Percentiles rank a stretch among this genome's conserved stretches.
Conservation (phyloP, 257 asterid genomes). For the Cynanchum wilfordii region DNA sequence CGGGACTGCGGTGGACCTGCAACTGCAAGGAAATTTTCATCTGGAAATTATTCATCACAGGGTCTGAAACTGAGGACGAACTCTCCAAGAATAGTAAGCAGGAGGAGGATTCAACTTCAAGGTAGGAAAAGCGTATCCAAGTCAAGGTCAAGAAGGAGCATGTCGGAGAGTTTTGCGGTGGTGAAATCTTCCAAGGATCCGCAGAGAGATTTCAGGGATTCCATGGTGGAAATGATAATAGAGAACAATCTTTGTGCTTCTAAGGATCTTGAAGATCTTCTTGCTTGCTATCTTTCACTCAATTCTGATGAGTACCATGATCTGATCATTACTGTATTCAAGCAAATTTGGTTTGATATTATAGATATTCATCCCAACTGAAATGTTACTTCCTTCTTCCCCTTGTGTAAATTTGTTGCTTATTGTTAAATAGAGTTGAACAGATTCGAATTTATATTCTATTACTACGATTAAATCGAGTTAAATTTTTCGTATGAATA, state of each 20-base stretch:
- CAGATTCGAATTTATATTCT: too few relatives aligned
- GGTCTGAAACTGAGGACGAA: slow-evolving; percentile 50
- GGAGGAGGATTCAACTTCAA: slow-evolving; percentile 32
- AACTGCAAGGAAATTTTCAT: slow-evolving; percentile 20
- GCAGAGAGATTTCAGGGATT: slow-evolving; percentile 49
- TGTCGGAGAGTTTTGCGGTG: slow-evolving; percentile 51
- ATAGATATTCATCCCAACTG: slow-evolving; percentile 28
- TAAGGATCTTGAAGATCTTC: slow-evolving; percentile 56
- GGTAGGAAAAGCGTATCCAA: slow-evolving; percentile 33
- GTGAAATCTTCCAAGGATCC: slow-evolving; percentile 62
- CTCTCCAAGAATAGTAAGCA: slow-evolving; percentile 41
- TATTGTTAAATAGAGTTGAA: too few relatives aligned
- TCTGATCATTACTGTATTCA: slow-evolving; percentile 54
- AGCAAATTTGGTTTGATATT: slow-evolving; percentile 62
- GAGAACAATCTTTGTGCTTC: slow-evolving; percentile 50
- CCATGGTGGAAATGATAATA: slow-evolving; percentile 75
- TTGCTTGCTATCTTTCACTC: slow-evolving; percentile 55
- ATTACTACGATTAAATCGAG: too few relatives aligned
- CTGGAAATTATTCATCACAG: slow-evolving; percentile 23
- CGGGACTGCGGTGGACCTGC: slow-evolving; percentile 6
- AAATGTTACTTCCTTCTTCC: not conserved
- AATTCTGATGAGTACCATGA: slow-evolving; percentile 60
- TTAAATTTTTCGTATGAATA: too few relatives aligned
- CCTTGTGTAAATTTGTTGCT: too few relatives aligned
- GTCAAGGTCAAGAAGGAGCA: slow-evolving; percentile 24